Evolutionary conservation across 768 basidiomycete genomes (phyloP).

Genomic region (Brasilioporus rufonigricans): DNA sequence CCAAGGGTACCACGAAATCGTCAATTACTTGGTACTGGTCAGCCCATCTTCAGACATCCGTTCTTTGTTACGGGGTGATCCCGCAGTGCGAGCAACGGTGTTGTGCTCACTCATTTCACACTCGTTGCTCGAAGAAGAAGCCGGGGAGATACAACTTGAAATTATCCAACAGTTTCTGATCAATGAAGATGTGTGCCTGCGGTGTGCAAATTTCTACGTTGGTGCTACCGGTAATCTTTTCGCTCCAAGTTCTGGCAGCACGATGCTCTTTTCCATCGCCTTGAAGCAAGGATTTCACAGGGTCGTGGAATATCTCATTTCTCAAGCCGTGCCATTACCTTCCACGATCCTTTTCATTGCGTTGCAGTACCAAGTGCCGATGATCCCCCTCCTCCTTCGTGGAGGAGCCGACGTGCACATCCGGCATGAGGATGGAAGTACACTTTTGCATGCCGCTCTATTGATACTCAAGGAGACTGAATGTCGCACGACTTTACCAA

Average conservation of each 20-base stretch:
- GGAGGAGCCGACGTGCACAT: too few relatives aligned
- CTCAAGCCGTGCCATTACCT: neutral
- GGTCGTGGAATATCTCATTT: neutral
- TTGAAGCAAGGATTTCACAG: neutral
- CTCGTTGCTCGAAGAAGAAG: neutral
- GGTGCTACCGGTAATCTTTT: too few relatives aligned
- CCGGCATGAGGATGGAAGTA: too few relatives aligned
- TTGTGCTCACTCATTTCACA: neutral
- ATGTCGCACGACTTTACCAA: too few relatives aligned
- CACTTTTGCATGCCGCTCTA: too few relatives aligned
- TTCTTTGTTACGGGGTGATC: neutral
- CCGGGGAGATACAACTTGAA: neutral
- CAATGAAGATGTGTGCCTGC: neutral
- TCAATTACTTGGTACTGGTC: neutral
- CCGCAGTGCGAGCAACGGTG: neutral
- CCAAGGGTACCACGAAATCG: too few relatives aligned
- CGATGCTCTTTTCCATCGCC: neutral
- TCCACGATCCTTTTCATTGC: neutral
- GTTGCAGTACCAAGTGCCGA: neutral
- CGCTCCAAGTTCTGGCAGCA: neutral
- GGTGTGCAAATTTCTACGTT: neutral
- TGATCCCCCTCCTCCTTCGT: too few relatives aligned
- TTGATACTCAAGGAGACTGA: too few relatives aligned
- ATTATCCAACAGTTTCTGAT: neutral
- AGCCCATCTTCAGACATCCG: neutral